Evolutionary conservation across 257 asterid genomes (phyloP).

Genomic region (Schizonepeta tenuifolia): DNA sequence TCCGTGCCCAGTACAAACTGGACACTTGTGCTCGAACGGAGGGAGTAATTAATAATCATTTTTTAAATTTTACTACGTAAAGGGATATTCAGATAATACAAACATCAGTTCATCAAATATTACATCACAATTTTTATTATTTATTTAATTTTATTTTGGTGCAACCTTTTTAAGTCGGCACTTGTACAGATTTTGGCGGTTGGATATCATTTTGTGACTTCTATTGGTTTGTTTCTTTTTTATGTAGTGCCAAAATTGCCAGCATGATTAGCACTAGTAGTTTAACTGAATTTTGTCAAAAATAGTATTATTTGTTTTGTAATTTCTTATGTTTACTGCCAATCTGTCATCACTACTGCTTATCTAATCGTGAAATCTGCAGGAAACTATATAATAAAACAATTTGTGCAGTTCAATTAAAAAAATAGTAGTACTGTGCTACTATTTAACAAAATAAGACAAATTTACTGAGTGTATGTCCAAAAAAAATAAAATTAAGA

Average conservation of each 20-base stretch:
- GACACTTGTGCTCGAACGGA: no score
- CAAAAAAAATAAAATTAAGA: neutral
- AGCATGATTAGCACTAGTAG: slow-evolving; percentile 21
- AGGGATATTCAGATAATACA: no score
- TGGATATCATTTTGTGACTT: neutral
- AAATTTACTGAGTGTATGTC: neutral
- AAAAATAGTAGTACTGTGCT: no score
- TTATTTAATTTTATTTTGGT: no score
- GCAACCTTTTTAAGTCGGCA: no score
- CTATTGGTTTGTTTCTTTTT: neutral
- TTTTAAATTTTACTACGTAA: no score
- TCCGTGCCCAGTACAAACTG: no score
- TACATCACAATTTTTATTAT: no score
- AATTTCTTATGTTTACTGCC: neutral
- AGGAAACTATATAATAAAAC: neutral
- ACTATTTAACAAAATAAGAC: neutral
- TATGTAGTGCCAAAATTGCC: slow-evolving; percentile 19
- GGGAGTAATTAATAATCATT: no score
- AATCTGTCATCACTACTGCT: neutral
- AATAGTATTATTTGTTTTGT: neutral
- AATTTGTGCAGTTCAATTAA: neutral
- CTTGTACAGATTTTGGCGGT: no score
- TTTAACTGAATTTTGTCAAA: neutral
- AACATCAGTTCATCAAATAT: no score
- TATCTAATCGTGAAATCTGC: neutral